These are phyloP conservation scores for Allium cepa DNA, from an alignment of 106 monocot genomes.

Conservation along the genomic window DNA sequence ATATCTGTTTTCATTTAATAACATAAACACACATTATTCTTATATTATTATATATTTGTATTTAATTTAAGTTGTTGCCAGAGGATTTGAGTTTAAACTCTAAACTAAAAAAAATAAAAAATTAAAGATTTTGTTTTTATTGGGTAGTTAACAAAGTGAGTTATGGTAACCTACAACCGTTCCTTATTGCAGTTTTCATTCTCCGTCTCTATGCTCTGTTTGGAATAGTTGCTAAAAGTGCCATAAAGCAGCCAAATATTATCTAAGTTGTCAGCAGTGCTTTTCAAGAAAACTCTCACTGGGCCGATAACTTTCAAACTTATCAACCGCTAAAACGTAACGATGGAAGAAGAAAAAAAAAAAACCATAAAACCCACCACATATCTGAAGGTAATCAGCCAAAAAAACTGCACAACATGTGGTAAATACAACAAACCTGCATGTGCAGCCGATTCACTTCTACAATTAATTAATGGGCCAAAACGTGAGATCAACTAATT, in stretches of 20 bases:
- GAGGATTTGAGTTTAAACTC: no score
- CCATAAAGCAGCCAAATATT: not conserved
- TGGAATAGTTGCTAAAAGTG: no score
- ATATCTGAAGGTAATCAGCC: conserved; percentile 3
- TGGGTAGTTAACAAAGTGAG: no score
- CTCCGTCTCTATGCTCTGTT: no score
- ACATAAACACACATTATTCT: no score
- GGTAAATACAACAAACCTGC: conserved; percentile 12
- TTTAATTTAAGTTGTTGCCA: no score
- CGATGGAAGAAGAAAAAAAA: not conserved
- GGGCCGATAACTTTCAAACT: not conserved
- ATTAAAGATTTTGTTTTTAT: no score
- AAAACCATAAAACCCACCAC: not conserved
- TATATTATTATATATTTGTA: no score
- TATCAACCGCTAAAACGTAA: not conserved
- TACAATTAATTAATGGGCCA: not conserved
- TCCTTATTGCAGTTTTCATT: no score
- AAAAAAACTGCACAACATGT: not conserved
- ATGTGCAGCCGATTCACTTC: conserved; percentile 19
- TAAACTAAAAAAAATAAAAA: no score
- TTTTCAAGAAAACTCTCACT: not conserved
- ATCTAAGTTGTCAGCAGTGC: not conserved
- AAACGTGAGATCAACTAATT: conserved; percentile 10
- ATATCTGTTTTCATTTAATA: no score
- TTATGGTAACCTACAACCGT: no score